These are phyloP conservation scores for Pelargonium citronellum DNA, from an alignment of 441 rosid species.

Conservation along the genomic window DNA sequence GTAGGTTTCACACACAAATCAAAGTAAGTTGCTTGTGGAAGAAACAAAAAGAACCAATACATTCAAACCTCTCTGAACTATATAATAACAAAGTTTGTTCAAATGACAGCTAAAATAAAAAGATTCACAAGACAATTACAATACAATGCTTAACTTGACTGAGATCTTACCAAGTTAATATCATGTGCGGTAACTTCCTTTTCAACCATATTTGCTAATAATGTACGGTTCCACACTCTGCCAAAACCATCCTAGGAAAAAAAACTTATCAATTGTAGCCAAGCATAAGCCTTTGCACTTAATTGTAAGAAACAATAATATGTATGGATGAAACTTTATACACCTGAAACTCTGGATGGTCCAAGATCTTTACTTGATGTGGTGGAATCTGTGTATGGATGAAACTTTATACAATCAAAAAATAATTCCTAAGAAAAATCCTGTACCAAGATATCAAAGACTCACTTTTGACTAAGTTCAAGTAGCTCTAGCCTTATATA, in stretches of 20 bases:
- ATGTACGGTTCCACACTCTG: constrained; percentile 52
- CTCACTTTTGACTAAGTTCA: not conserved
- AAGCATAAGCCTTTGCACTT: constrained; percentile 5
- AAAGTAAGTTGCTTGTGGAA: not conserved
- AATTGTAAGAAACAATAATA: constrained; percentile 12
- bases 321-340: no score
- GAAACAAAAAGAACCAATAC: no score
- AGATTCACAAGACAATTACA: not conserved
- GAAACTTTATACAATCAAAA: constrained; percentile 13
- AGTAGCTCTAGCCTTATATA: not conserved
- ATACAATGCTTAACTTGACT: not conserved
- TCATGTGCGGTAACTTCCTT: constrained; percentile 45
- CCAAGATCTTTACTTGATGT: constrained; percentile 55
- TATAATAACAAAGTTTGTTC: no score
- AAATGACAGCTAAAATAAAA: not conserved
- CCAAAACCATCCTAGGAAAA: constrained; percentile 71
- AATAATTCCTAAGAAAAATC: not conserved
- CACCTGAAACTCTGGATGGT: constrained; percentile 70
- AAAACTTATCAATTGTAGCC: constrained; percentile 3
- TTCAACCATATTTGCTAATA: constrained; percentile 47
- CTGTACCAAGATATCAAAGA: not conserved
- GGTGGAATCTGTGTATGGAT: constrained; percentile 42
- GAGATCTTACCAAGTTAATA: constrained; percentile 47
- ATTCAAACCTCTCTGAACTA: no score
- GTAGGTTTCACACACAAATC: not conserved